Conservation (phyloP, 192 early-diverging fungal genomes). For the Gonapodya sp. region DNA sequence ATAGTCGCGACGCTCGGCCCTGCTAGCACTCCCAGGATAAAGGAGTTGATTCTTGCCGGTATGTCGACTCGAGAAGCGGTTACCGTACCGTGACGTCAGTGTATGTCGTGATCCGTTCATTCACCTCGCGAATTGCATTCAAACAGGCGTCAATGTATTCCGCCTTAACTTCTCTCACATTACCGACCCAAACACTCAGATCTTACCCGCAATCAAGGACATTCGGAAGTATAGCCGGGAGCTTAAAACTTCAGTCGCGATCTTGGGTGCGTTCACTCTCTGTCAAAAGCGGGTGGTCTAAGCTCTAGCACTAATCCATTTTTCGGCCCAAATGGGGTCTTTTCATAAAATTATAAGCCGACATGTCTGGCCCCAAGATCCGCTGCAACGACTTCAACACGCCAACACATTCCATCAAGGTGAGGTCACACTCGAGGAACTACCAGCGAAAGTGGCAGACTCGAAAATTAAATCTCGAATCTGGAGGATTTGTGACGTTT, state of each 20-base stretch:
- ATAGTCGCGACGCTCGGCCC: constrained; percentile 48
- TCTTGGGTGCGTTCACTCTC: constrained; percentile 24
- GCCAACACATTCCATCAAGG: constrained; percentile 24
- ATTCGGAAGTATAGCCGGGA: constrained; percentile 32
- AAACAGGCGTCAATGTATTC: constrained; percentile 36
- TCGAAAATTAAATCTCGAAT: constrained; percentile 11
- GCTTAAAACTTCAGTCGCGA: constrained; percentile 35
- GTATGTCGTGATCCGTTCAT: too few relatives aligned
- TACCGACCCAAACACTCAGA: constrained; percentile 32
- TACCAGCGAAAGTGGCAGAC: not conserved
- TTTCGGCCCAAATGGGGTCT: not conserved
- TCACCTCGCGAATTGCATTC: not conserved
- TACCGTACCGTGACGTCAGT: too few relatives aligned
- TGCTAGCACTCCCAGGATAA: constrained; percentile 36
- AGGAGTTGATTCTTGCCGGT: constrained; percentile 38
- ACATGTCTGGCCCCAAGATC: constrained; percentile 45
- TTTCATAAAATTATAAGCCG: constrained; percentile 18
- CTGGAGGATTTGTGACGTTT: constrained; percentile 1
- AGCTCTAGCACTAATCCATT: too few relatives aligned
- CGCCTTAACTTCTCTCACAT: constrained; percentile 45
- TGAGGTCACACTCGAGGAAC: constrained; percentile 15
- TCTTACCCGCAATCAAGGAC: constrained; percentile 26
- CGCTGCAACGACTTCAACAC: constrained; percentile 41
- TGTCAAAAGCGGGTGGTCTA: too few relatives aligned
- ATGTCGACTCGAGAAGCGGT: not conserved